Evolutionary conservation across 768 basidiomycete genomes (phyloP).

Genomic region (Floccularia luteovirens): DNA sequence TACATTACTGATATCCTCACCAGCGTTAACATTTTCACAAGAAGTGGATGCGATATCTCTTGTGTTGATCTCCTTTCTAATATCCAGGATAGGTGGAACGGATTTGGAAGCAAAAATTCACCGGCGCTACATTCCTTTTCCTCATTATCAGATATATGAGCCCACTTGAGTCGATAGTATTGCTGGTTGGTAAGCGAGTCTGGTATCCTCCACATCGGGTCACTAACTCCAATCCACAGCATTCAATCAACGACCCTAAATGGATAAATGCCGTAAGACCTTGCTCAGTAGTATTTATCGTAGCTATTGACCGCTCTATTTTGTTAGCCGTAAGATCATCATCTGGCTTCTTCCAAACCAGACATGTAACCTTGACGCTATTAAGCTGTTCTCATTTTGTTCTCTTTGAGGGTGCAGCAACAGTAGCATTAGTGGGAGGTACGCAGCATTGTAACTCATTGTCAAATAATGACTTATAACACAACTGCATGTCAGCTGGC

Average conservation of each 20-base stretch:
- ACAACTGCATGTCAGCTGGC: background rate
- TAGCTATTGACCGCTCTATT: background rate
- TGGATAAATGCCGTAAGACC: background rate
- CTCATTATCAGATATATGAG: slow-evolving; percentile 1
- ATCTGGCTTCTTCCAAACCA: background rate
- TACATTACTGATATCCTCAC: background rate
- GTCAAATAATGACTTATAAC: background rate
- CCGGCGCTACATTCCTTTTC: slow-evolving; percentile 2
- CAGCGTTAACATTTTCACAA: slow-evolving; percentile 6
- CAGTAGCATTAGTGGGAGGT: background rate
- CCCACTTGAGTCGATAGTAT: slow-evolving; percentile 1
- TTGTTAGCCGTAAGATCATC: background rate
- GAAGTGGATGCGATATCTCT: slow-evolving; percentile 2
- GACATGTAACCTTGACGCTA: background rate
- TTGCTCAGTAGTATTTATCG: background rate
- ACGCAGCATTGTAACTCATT: background rate
- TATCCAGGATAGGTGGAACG: slow-evolving; percentile 2
- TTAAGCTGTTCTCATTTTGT: background rate
- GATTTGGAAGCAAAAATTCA: slow-evolving; percentile 1
- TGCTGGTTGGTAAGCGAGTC: background rate
- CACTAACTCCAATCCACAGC: background rate
- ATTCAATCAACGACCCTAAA: background rate
- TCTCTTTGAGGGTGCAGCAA: background rate
- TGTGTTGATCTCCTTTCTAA: background rate
- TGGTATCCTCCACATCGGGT: background rate